Conservation (phyloP, 129 eudicot genomes). For the Tagetes patula region DNA sequence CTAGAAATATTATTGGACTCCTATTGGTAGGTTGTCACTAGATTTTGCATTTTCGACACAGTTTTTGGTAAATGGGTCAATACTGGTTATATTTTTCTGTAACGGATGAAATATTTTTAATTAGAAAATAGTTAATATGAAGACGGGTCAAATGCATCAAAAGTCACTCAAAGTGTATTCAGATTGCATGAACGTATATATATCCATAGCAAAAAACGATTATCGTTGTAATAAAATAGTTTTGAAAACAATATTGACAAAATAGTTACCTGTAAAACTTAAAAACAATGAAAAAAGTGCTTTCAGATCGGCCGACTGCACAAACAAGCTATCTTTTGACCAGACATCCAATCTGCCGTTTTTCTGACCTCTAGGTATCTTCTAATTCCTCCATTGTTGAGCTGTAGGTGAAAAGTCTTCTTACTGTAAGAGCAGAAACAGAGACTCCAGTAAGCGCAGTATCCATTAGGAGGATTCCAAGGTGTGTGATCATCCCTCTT, state of each 20-base stretch:
- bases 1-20: slow-evolving; percentile 87
- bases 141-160: not conserved
- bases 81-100: not conserved
- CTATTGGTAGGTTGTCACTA: slow-evolving; percentile 53
- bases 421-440: slow-evolving; percentile 92
- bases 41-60: not conserved
- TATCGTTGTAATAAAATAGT: not conserved
- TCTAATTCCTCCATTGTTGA: slow-evolving; percentile 19
- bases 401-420: slow-evolving; percentile 86
- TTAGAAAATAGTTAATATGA: not conserved
- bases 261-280: not conserved
- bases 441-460: slow-evolving; percentile 99
- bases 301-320: not conserved
- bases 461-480: slow-evolving; percentile 93
- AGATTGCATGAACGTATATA: not conserved
- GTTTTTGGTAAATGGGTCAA: not conserved
- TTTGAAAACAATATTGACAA: not conserved
- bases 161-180: not conserved
- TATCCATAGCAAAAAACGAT: not conserved
- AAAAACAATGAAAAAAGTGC: not conserved
- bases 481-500: slow-evolving; percentile 38
- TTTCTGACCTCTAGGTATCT: not conserved
- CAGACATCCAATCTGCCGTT: not conserved
- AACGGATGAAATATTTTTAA: no score
- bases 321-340: not conserved